Base-by-base conservation (phyloP, 208 protist genomes). In the Trypanosoma boissoni region DNA sequence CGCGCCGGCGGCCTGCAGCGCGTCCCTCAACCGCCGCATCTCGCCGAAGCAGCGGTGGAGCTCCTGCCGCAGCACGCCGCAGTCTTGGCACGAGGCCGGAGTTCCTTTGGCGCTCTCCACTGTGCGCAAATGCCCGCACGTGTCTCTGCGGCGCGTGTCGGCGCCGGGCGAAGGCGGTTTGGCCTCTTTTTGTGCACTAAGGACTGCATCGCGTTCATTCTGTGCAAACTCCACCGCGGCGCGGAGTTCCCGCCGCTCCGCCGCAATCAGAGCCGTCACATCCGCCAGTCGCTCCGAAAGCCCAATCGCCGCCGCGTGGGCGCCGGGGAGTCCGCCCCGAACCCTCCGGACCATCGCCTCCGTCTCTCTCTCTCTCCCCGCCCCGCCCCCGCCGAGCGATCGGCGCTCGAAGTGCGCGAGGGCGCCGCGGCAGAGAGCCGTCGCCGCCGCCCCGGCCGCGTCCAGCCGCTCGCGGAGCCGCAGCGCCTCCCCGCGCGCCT, bases 1-100 rank as follows among this genome's bases (percentile, higher is more conserved):
- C 1, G 27, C 31, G 0, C 44, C 42, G 14, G 62, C 45, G 2
- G 36, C 45, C 23, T 54, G 23, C 31, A 70, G 23, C 6, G 20
- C 45, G 9, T 45, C 0, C 0, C 23, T 44, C 5, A 70, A 16
- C 34, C 32, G 32, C 42, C 31, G 54, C 39, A 70, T 64, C 18
- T 70, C 64, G 6, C 44, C 52, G 37, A 70, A 54, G 37, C 44
- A 58, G 10, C 46, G 37, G 16, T 64, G 55, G 2, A 70, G 44
- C 32, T 70, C 64, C 29, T 34, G 26, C n/a, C 64, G 51, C 43
- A 70, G 55, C n/a, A 26, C 18, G 28, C 28, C 31, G 45, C 44
- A 46, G 20, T 46, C 42, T 32, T 53, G n/a, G 10, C 31, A 16
- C 14, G 36, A 12, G 2, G 26, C 27, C 43, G 7, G 4, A n/a